A percentile compares a stretch with the other conserved stretches of the same genome.
Conservation (phyloP, 805 yeast genomes). For the Nakazawaea anatomiae region DNA sequence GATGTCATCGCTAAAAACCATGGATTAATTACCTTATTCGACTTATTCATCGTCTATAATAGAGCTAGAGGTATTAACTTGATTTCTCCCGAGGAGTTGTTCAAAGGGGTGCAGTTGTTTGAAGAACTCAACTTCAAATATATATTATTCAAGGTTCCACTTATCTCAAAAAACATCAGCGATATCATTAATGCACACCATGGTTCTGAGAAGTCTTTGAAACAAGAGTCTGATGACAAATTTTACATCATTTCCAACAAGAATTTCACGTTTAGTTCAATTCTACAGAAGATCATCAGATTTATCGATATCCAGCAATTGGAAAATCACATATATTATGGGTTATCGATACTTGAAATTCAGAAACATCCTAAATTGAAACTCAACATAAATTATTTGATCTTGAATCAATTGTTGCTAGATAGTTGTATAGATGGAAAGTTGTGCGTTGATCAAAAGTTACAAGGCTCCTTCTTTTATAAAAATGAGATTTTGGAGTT, state of each 20-base stretch:
- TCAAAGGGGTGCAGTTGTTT: constrained; percentile 53
- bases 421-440: constrained; percentile 18
- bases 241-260: constrained; percentile 22
- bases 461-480: constrained; percentile 25
- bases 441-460: constrained; percentile 21
- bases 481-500: constrained; percentile 19
- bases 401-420: constrained; percentile 21
- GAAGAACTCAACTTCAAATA: constrained; percentile 33
- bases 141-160: constrained; percentile 40
- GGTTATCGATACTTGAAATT: constrained; percentile 22
- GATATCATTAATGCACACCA: constrained; percentile 20
- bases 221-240: constrained; percentile 1
- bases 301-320: constrained; percentile 10
- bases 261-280: constrained; percentile 16
- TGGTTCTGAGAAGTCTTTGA: constrained; percentile 1
- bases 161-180: constrained; percentile 32
- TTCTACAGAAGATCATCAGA: constrained; percentile 17
- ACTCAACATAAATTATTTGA: constrained; percentile 22
- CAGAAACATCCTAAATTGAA: constrained; percentile 17
- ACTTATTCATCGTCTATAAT: constrained; percentile 59
- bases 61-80: constrained; percentile 61
- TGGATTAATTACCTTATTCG: constrained; percentile 56
- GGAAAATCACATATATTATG: constrained; percentile 11
- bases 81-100: constrained; percentile 64
- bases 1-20: constrained; percentile 43